Conservation (phyloP, 108 stramenopile genomes). For the Fragilaria crotonensis region DNA sequence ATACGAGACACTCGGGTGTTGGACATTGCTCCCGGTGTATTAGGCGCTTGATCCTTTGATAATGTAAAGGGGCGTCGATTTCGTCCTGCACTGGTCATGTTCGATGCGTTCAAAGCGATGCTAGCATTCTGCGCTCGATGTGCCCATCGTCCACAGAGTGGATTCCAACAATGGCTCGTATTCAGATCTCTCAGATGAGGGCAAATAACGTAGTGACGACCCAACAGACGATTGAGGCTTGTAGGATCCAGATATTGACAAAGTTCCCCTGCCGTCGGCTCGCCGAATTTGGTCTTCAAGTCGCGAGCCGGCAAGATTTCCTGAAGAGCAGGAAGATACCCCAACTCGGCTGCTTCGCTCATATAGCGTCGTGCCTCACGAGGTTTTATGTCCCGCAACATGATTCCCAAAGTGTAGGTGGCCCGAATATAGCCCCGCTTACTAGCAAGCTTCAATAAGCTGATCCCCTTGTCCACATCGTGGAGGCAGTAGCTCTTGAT, state of each 20-base stretch:
- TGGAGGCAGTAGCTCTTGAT: slow-evolving; percentile 73
- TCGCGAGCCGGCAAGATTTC: slow-evolving; percentile 57
- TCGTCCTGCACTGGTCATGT: too few relatives aligned
- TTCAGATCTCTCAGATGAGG: slow-evolving; percentile 39
- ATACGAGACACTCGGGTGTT: slow-evolving; percentile 63
- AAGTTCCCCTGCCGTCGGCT: slow-evolving; percentile 55
- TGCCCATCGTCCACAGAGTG: slow-evolving; percentile 82
- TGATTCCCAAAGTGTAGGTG: slow-evolving; percentile 63
- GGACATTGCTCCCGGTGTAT: too few relatives aligned
- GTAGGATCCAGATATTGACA: slow-evolving; percentile 57
- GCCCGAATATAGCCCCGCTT: slow-evolving; percentile 50
- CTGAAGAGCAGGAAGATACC: slow-evolving; percentile 69
- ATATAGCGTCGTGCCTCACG: slow-evolving; percentile 50
- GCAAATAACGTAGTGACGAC: slow-evolving; percentile 56
- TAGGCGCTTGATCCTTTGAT: too few relatives aligned
- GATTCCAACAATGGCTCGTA: slow-evolving; percentile 88
- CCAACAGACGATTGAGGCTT: slow-evolving; percentile 53
- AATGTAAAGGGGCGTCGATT: too few relatives aligned
- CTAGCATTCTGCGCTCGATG: too few relatives aligned
- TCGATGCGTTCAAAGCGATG: too few relatives aligned
- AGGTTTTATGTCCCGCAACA: slow-evolving; percentile 59
- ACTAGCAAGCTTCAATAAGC: slow-evolving; percentile 53
- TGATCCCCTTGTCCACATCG: slow-evolving; percentile 61
- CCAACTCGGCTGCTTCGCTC: slow-evolving; percentile 35
- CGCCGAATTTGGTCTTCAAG: slow-evolving; percentile 65